phyloP scores from a whole-genome alignment of 108 stramenopile genomes.

The Cyclotella choctawhatcheeana region DNA sequence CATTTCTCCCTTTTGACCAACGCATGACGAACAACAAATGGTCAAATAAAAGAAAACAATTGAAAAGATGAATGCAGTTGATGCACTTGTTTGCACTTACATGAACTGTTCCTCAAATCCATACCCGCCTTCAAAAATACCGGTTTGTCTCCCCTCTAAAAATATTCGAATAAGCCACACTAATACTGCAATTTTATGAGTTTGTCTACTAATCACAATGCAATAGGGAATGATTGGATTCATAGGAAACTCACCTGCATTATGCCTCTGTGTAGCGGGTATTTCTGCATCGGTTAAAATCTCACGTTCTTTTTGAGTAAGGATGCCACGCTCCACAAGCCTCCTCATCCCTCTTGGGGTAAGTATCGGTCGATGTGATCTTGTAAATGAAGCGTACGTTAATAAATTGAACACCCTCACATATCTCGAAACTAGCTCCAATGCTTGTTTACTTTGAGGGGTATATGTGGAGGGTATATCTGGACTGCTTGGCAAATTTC shows the following conservation, averaged over 20 bases:
- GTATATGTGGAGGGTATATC: constrained; percentile 78
- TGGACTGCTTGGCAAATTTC: constrained; percentile 58
- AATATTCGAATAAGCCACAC: constrained; percentile 87
- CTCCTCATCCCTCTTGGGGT: constrained; percentile 89
- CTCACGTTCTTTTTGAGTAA: constrained; percentile 77
- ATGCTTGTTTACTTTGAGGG: constrained; percentile 65
- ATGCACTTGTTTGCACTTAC: background rate
- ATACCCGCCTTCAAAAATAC: constrained; percentile 78
- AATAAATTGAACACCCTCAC: constrained; percentile 86
- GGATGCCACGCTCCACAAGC: constrained; percentile 81
- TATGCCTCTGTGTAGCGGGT: constrained; percentile 88
- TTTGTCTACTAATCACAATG: too few relatives aligned
- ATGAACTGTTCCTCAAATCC: constrained; percentile 87
- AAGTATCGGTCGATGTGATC: constrained; percentile 88
- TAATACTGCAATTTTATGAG: too few relatives aligned
- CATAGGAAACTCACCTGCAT: too few relatives aligned
- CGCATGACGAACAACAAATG: background rate
- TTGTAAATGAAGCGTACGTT: constrained; percentile 88
- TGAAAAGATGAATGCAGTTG: background rate
- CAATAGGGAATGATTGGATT: too few relatives aligned
- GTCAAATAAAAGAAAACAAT: background rate
- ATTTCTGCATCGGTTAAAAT: constrained; percentile 75
- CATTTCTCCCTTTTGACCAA: constrained; percentile 61
- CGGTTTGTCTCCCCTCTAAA: constrained; percentile 76
- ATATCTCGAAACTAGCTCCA: constrained; percentile 81